Evolutionary conservation across 2,329 filamentous ascomycete species (phyloP).

Genomic region (Colletotrichum nymphaeae): DNA sequence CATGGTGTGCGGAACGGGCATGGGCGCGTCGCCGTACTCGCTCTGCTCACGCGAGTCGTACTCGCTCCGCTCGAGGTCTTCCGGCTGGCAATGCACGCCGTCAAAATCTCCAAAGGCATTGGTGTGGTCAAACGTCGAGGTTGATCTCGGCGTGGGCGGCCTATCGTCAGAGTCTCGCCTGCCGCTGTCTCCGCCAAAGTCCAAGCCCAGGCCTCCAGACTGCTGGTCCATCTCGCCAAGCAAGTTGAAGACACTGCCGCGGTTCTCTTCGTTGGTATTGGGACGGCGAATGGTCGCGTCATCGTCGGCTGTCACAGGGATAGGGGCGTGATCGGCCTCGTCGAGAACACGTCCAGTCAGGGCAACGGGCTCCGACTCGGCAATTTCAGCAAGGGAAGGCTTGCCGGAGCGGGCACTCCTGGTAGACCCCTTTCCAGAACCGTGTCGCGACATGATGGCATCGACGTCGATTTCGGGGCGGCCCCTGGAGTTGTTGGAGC

Average conservation of each 20-base stretch:
- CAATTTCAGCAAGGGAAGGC: slow-evolving; percentile 66
- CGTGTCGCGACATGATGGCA: slow-evolving; percentile 60
- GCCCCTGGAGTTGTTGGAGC: slow-evolving; percentile 60
- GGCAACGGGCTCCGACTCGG: slow-evolving; percentile 65
- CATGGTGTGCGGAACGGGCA: slow-evolving; percentile 34
- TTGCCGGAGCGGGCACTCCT: slow-evolving; percentile 63
- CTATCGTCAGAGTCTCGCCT: slow-evolving; percentile 33
- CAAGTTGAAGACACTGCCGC: slow-evolving; percentile 41
- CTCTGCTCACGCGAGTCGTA: slow-evolving; percentile 36
- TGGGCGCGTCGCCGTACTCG: slow-evolving; percentile 1
- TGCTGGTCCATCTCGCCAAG: slow-evolving; percentile 47
- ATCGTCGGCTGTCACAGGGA: slow-evolving; percentile 46
- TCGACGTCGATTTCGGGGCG: slow-evolving; percentile 55
- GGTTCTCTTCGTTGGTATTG: slow-evolving; percentile 36
- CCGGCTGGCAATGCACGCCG: slow-evolving; percentile 78
- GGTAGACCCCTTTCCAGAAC: slow-evolving; percentile 65
- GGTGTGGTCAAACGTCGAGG: slow-evolving; percentile 61
- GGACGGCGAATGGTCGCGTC: slow-evolving; percentile 49
- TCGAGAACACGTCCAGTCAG: slow-evolving; percentile 65
- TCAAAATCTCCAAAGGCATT: slow-evolving; percentile 84
- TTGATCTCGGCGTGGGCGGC: slow-evolving; percentile 41
- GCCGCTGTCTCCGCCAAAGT: slow-evolving; percentile 25
- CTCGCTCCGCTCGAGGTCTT: slow-evolving; percentile 45
- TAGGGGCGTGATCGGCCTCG: slow-evolving; percentile 59
- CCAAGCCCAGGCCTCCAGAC: slow-evolving; percentile 16